Conservation (phyloP, 257 asterid genomes). For the Fraxinus quadrangulata region DNA sequence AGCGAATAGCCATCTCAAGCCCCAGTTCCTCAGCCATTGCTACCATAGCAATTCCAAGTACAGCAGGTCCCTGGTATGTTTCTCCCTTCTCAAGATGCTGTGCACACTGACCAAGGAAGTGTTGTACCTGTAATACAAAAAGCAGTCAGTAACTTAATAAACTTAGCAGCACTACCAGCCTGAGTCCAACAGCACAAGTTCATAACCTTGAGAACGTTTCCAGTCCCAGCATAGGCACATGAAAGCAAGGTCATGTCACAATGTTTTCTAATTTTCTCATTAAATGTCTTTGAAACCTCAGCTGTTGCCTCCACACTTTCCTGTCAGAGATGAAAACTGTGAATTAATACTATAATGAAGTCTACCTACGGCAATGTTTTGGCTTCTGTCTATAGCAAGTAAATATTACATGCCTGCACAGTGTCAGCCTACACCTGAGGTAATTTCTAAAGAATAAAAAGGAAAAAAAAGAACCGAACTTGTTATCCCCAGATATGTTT, state of each 20-base stretch:
- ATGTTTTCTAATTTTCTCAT: constrained; percentile 74
- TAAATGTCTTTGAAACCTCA: constrained; percentile 83
- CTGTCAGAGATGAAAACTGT: constrained; percentile 38
- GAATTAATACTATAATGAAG: constrained; percentile 3
- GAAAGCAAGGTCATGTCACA: constrained; percentile 89
- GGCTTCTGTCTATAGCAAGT: neutral
- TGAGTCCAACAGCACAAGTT: constrained; percentile 2
- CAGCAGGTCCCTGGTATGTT: constrained; percentile 86
- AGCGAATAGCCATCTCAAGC: constrained; percentile 92
- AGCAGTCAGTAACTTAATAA: constrained; percentile 25
- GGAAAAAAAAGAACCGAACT: neutral
- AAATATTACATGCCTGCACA: neutral
- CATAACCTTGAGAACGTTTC: constrained; percentile 88
- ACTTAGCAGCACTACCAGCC: neutral
- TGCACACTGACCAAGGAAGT: constrained; percentile 89
- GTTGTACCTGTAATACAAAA: constrained; percentile 71
- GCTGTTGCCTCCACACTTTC: constrained; percentile 90
- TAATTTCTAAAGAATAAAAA: neutral
- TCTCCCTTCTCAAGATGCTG: constrained; percentile 90
- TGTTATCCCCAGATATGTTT: neutral
- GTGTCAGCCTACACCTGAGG: neutral
- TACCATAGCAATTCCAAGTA: constrained; percentile 98
- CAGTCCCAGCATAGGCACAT: constrained; percentile 98
- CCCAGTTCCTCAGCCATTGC: constrained; percentile 99
- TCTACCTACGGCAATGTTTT: constrained; percentile 22